Evolutionary conservation across 2,329 filamentous ascomycete species (phyloP), one percentile per base, ranked within the genome.

Genomic region (Trichoderma sp.): DNA sequence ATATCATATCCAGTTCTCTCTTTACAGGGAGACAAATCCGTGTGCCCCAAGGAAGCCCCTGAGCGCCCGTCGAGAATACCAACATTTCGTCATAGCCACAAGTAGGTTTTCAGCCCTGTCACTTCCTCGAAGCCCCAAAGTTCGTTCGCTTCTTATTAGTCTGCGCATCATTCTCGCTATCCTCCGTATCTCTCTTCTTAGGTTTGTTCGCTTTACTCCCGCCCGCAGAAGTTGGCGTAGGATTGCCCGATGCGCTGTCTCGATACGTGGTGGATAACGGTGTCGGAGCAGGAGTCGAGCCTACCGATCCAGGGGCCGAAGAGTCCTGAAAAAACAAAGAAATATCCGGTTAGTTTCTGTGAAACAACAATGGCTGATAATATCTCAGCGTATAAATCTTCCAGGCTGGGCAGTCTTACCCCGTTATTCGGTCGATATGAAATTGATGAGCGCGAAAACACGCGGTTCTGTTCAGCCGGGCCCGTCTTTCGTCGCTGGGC

Each of bases 371-470:
- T 34, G 4, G 4, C 32, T 14, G 13, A 34, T 24, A 32, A 37
- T 32, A 8, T 59, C 49, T 32, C 4, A 14, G 43, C 14, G 24
- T 7, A 16, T 8, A 24, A 24, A 34, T 13, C 18, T 5, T 34
- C 13, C 14, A 7, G 16, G 66, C 18, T 6, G 18, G 37, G 49
- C 8, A 68, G 18, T 69, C 76, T 69, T 76, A 81, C 80, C 68
- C 76, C 73, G 56, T 76, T 79, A 52, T 77, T 80, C 14, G 82
- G 79, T 70, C 87, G 85, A 73, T 89, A 89, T 1, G 87, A 89
- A 49, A 89, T 83, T n/a, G 88, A 87, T 21, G 87, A 87, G 72
- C 85, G 81, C 69, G 89, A 88, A 79, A 95, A 95, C 66, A 95
- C 90, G 71, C 91, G 85, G 77, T 93, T 91, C 73, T 87, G 85